Conservation (phyloP, 1,284 basidiomycete genomes). For the Ceratobasidium sp. region DNA sequence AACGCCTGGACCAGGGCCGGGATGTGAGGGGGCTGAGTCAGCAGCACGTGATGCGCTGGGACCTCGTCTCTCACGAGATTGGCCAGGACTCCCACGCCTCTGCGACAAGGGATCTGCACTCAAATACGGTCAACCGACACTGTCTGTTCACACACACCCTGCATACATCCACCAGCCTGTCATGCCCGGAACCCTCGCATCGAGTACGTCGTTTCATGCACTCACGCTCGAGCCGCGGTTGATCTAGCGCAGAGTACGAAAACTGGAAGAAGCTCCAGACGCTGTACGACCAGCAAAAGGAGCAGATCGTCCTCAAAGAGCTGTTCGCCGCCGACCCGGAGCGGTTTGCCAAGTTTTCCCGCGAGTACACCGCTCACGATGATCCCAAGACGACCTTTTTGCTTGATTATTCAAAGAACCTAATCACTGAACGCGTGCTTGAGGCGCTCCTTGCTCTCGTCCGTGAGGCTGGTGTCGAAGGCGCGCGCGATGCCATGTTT, state of each 20-base stretch:
- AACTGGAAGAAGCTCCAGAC: constrained; percentile 92
- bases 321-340: constrained; percentile 88
- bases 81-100: constrained; percentile 25
- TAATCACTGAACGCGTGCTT: constrained; percentile 88
- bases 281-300: constrained; percentile 78
- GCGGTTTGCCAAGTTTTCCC: constrained; percentile 88
- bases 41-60: constrained; percentile 8
- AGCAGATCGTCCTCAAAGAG: constrained; percentile 84
- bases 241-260: constrained; percentile 70
- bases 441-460: constrained; percentile 79
- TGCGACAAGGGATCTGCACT: background rate
- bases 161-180: constrained; percentile 20
- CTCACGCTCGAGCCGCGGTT: constrained; percentile 3
- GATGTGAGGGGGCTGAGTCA: constrained; percentile 13
- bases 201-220: constrained; percentile 37
- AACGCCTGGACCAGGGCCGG: too few species aligned
- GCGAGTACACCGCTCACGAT: constrained; percentile 72
- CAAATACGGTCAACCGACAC: constrained; percentile 1
- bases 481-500: constrained; percentile 92
- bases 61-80: background rate
- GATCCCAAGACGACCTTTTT: constrained; percentile 79
- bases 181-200: constrained; percentile 45
- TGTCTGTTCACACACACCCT: background rate
- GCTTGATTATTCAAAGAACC: constrained; percentile 96
- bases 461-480: constrained; percentile 86